A percentile compares a stretch with the other conserved stretches of the same genome.
These are phyloP conservation scores for Rhododendron mucronatum DNA, from an alignment of 148 eudicot genomes.

Conservation along the genomic window DNA sequence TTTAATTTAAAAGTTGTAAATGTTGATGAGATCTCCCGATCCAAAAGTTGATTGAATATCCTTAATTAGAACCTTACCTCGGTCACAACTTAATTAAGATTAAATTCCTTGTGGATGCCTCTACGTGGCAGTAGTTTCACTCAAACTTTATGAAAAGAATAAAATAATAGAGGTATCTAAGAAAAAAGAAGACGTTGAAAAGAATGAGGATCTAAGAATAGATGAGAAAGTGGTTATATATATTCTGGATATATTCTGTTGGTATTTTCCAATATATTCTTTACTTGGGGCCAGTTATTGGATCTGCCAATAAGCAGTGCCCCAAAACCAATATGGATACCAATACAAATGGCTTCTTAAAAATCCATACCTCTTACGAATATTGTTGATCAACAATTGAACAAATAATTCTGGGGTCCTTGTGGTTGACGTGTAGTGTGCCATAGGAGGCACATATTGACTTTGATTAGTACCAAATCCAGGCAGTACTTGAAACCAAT, in stretches of 20 bases:
- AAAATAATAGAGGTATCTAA: background rate
- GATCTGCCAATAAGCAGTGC: background rate
- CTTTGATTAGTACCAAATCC: too few relatives aligned
- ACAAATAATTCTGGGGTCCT: too few relatives aligned
- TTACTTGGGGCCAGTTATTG: too few relatives aligned
- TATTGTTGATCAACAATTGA: too few relatives aligned
- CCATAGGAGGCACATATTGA: too few relatives aligned
- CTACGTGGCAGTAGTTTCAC: background rate
- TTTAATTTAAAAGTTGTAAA: too few relatives aligned
- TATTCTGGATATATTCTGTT: background rate
- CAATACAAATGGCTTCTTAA: too few relatives aligned
- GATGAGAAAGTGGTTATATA: background rate
- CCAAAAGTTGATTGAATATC: background rate
- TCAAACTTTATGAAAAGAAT: background rate
- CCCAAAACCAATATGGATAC: too few relatives aligned
- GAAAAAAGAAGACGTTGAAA: background rate
- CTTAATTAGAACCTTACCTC: background rate
- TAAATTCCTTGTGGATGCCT: background rate
- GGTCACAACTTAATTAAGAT: background rate
- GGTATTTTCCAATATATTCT: background rate
- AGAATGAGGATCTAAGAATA: background rate
- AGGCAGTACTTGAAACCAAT: too few relatives aligned
- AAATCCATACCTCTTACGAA: too few relatives aligned
- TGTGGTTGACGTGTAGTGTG: too few relatives aligned
- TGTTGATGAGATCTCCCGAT: too few relatives aligned